Conservation (phyloP, 2,329 filamentous ascomycete genomes). For the Fusarium haematococcum region DNA sequence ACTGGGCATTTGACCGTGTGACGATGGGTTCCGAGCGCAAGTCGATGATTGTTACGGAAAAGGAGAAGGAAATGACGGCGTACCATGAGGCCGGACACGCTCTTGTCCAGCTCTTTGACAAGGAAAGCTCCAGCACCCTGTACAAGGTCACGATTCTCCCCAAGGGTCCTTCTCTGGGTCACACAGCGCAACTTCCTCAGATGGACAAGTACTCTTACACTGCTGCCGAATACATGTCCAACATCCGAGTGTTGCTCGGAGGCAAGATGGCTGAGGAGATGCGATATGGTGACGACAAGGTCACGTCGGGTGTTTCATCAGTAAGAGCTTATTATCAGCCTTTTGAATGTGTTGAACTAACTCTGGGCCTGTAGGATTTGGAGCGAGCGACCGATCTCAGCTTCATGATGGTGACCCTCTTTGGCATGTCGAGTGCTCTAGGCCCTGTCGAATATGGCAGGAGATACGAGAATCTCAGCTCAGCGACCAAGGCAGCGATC, state of each 20-base stretch:
- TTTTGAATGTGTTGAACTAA: slow-evolving; percentile 37
- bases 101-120: slow-evolving; percentile 85
- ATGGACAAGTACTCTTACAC: slow-evolving; percentile 93
- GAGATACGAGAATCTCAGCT: slow-evolving; percentile 84
- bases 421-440: slow-evolving; percentile 88
- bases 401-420: slow-evolving; percentile 87
- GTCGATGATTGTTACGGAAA: slow-evolving; percentile 88
- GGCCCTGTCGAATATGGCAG: slow-evolving; percentile 90
- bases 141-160: slow-evolving; percentile 99
- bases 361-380: slow-evolving; percentile 73
- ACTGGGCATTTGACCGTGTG: slow-evolving; percentile 98
- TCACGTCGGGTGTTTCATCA: slow-evolving; percentile 86
- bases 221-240: slow-evolving; percentile 84
- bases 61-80: slow-evolving; percentile 95
- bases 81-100: slow-evolving; percentile 98
- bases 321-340: slow-evolving; percentile 61
- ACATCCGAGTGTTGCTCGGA: slow-evolving; percentile 84
- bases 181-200: slow-evolving; percentile 88
- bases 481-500: slow-evolving; percentile 86
- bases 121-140: slow-evolving; percentile 77
- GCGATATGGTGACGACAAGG: slow-evolving; percentile 89
- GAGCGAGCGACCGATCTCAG: slow-evolving; percentile 83
- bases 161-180: slow-evolving; percentile 84
- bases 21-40: slow-evolving; percentile 95
- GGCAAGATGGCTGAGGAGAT: slow-evolving; percentile 93